phyloP scores from a whole-genome alignment of 495 filamentous ascomycete genomes.

The Immersiella caudata region DNA sequence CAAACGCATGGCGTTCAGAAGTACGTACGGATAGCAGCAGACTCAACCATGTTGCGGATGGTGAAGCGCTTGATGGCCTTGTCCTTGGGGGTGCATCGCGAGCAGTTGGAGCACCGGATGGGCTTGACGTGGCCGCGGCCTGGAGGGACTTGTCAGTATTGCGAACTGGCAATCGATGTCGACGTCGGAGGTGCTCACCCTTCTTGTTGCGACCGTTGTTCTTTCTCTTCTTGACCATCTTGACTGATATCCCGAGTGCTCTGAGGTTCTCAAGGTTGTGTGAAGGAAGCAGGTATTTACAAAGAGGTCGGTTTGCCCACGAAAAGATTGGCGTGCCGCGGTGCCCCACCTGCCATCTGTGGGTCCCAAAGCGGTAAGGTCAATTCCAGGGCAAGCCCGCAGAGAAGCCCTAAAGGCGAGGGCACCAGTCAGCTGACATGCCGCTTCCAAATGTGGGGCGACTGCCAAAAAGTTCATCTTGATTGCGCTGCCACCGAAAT shows the following conservation, averaged over 20 bases:
- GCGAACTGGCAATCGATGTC: neutral
- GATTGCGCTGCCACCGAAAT: constrained; percentile 26
- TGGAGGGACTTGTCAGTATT: constrained; percentile 12
- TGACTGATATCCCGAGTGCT: constrained; percentile 63
- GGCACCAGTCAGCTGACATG: constrained; percentile 35
- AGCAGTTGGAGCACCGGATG: constrained; percentile 99
- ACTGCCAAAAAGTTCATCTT: constrained; percentile 36
- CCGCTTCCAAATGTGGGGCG: constrained; percentile 34
- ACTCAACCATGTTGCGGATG: constrained; percentile 99
- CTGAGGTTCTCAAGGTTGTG: constrained; percentile 38
- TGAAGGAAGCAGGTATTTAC: constrained; percentile 33
- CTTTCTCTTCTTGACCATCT: constrained; percentile 99
- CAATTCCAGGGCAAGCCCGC: constrained; percentile 31
- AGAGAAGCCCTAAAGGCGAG: constrained; percentile 34
- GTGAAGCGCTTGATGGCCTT: constrained; percentile 99
- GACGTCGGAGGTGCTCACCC: constrained; percentile 49
- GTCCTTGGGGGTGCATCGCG: constrained; percentile 98
- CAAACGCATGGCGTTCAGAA: neutral
- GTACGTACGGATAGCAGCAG: constrained; percentile 93
- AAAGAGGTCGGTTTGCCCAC: constrained; percentile 33
- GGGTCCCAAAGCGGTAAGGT: constrained; percentile 12
- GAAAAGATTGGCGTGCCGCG: constrained; percentile 30
- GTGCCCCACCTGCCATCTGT: constrained; percentile 24
- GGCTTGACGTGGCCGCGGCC: constrained; percentile 97
- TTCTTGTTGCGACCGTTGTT: constrained; percentile 99